A percentile compares a stretch with the other conserved stretches of the same genome.
These are phyloP conservation scores for Moesziomyces antarcticus DNA, from an alignment of 1,284 basidiomycete species.

Conservation along the genomic window DNA sequence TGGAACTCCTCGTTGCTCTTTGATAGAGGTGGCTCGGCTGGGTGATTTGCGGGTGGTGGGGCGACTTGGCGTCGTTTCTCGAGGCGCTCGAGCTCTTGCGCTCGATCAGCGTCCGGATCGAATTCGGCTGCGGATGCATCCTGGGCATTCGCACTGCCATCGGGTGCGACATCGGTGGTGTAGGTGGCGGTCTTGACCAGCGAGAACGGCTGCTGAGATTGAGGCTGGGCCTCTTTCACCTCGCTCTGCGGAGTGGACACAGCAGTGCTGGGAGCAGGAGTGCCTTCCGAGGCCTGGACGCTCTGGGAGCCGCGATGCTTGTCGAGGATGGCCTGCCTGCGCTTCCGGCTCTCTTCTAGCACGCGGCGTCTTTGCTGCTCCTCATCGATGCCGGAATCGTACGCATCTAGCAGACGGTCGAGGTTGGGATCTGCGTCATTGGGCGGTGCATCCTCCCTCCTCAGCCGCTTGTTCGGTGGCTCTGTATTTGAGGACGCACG, in stretches of 20 bases:
- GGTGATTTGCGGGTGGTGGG: no score
- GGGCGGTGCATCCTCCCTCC: not conserved
- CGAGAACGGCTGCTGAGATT: slow-evolving; percentile 6
- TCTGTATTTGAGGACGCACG: slow-evolving; percentile 6
- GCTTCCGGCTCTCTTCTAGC: slow-evolving; percentile 54
- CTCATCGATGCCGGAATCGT: slow-evolving; percentile 30
- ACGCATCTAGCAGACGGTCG: slow-evolving; percentile 25
- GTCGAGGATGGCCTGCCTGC: slow-evolving; percentile 44
- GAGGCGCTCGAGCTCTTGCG: slow-evolving; percentile 31
- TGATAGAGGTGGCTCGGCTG: not conserved
- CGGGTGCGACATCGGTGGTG: not conserved
- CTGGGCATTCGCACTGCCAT: not conserved
- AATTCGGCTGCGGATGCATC: slow-evolving; percentile 51
- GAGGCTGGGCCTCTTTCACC: not conserved
- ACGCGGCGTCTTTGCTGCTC: slow-evolving; percentile 21
- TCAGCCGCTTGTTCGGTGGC: slow-evolving; percentile 17
- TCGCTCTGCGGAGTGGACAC: not conserved
- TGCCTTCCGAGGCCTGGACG: not conserved
- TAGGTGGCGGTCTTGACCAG: slow-evolving; percentile 12
- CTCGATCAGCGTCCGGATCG: slow-evolving; percentile 38
- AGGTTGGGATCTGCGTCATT: slow-evolving; percentile 7
- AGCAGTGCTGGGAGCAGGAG: not conserved
- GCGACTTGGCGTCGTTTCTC: slow-evolving; percentile 18
- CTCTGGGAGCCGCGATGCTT: slow-evolving; percentile 23
- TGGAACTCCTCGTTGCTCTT: slow-evolving; percentile 44